These are phyloP conservation scores for Fraxinus sp. DNA, from an alignment of 305 asterid species.

Conservation along the genomic window DNA sequence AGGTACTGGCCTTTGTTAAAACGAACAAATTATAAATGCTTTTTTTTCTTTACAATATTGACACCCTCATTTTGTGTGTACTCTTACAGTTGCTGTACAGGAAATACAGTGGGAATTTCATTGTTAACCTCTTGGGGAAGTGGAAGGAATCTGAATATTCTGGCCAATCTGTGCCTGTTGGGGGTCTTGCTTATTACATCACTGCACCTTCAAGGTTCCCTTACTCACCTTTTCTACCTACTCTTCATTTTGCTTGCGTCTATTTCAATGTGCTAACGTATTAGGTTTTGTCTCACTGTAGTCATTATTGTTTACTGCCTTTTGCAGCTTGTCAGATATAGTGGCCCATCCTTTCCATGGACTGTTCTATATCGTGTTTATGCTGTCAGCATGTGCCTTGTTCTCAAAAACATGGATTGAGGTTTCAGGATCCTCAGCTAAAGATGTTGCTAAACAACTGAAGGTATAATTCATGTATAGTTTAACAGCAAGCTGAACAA, in stretches of 20 bases:
- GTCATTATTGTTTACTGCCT: background rate
- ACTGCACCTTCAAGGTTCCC: conserved; percentile 28
- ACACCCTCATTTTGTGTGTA: background rate
- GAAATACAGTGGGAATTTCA: conserved; percentile 25
- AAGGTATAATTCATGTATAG: conserved; percentile 22
- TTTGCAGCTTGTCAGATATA: conserved; percentile 34
- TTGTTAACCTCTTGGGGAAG: conserved; percentile 29
- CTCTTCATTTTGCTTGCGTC: background rate
- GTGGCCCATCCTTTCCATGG: conserved; percentile 29
- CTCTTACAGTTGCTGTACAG: conserved; percentile 27
- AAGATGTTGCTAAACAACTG: conserved; percentile 32
- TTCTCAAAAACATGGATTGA: conserved; percentile 37
- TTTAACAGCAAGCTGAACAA: background rate
- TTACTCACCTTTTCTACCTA: background rate
- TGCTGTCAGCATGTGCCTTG: conserved; percentile 35
- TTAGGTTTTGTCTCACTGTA: background rate
- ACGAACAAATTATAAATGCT: background rate
- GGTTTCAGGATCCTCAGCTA: conserved; percentile 37
- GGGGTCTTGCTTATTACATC: conserved; percentile 31
- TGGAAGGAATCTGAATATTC: conserved; percentile 36
- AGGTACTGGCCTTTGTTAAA: conserved; percentile 12
- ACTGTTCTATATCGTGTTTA: conserved; percentile 24
- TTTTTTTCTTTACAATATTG: background rate
- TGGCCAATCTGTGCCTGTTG: conserved; percentile 33
- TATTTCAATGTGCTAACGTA: background rate